Percentiles rank a stretch among this genome's conserved stretches.
Conservation (phyloP, 768 basidiomycete species). For the Suillus fuscotomentosus region DNA sequence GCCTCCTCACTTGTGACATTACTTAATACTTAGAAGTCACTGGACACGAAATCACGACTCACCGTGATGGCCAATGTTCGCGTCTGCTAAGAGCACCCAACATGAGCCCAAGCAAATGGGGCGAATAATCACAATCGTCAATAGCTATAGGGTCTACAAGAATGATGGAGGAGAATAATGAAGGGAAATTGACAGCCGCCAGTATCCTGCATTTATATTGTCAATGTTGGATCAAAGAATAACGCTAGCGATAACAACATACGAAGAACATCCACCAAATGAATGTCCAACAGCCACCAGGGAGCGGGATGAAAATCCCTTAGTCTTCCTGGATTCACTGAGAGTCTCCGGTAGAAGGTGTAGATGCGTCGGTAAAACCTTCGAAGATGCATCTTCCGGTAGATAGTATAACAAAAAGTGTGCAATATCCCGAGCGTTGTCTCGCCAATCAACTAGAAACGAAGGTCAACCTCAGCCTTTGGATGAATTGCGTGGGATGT, state of each 20-base stretch:
- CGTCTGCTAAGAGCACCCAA: constrained; percentile 50
- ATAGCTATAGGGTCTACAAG: constrained; percentile 78
- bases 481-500: constrained; percentile 6
- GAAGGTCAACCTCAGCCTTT: neutral
- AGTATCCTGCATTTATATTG: constrained; percentile 43
- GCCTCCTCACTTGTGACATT: constrained; percentile 56
- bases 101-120: constrained; percentile 1
- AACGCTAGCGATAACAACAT: constrained; percentile 28
- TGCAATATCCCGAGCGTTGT: constrained; percentile 74
- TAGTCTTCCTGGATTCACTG: constrained; percentile 37
- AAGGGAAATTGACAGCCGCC: constrained; percentile 61
- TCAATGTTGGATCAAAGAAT: constrained; percentile 2
- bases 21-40: neutral
- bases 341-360: constrained; percentile 44
- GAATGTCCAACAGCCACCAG: constrained; percentile 81
- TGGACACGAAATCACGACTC: constrained; percentile 11
- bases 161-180: constrained; percentile 67
- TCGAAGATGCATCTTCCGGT: constrained; percentile 39
- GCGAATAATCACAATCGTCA: constrained; percentile 12
- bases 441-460: constrained; percentile 68
- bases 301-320: constrained; percentile 53
- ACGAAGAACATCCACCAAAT: constrained; percentile 78
- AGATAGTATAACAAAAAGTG: constrained; percentile 73
- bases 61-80: constrained; percentile 64
- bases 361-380: constrained; percentile 51